These are phyloP conservation scores for Oidiodendron maius DNA, from an alignment of 495 filamentous ascomycete genomes.

Conservation along the genomic window DNA sequence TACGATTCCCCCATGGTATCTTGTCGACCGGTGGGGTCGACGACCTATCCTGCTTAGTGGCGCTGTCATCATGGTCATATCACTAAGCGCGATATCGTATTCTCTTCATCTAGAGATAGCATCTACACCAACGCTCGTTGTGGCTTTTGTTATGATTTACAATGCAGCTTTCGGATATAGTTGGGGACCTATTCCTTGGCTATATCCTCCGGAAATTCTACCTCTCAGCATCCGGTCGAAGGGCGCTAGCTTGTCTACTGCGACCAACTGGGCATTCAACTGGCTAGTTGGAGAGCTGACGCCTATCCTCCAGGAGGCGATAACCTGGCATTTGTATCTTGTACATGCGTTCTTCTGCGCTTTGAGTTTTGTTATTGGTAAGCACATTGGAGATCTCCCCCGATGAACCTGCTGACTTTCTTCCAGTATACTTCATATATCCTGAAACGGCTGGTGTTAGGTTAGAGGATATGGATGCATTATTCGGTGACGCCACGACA, in stretches of 20 bases:
- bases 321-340: slow-evolving; percentile 89
- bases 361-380: slow-evolving; percentile 92
- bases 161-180: slow-evolving; percentile 97
- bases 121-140: slow-evolving; percentile 75
- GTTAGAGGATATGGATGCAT: slow-evolving; percentile 88
- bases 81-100: slow-evolving; percentile 89
- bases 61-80: slow-evolving; percentile 83
- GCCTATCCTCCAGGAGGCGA: slow-evolving; percentile 82
- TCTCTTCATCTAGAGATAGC: slow-evolving; percentile 83
- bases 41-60: slow-evolving; percentile 87
- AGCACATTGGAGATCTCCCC: slow-evolving; percentile 27
- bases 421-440: slow-evolving; percentile 87
- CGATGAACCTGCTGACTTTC: slow-evolving; percentile 17
- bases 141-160: slow-evolving; percentile 95
- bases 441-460: slow-evolving; percentile 93
- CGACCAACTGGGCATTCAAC: slow-evolving; percentile 97
- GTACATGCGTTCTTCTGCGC: slow-evolving; percentile 97
- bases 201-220: slow-evolving; percentile 96
- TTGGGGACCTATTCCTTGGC: slow-evolving; percentile 98
- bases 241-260: slow-evolving; percentile 93
- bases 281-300: slow-evolving; percentile 95
- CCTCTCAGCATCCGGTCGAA: slow-evolving; percentile 96
- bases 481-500: slow-evolving; percentile 86
- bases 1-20: slow-evolving; percentile 94
- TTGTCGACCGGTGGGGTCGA: slow-evolving; percentile 89